Evolutionary conservation across 2,329 filamentous ascomycete species (phyloP).

Genomic region (Ophiocordyceps camponoti-rufipedis): DNA sequence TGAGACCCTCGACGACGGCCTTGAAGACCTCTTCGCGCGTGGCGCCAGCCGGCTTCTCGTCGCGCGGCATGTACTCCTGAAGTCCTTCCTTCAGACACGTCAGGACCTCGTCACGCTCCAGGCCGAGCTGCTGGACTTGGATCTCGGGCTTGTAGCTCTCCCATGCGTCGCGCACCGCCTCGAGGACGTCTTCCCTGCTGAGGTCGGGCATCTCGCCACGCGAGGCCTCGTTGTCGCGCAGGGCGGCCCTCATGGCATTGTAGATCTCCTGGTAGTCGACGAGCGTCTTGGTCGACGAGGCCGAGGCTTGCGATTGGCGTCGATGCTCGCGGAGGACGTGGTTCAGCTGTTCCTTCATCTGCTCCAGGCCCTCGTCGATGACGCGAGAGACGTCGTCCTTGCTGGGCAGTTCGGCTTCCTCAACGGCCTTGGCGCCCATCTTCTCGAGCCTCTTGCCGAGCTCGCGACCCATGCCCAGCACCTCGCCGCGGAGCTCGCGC

Average conservation of each 20-base stretch:
- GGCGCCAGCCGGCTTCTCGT: conserved; percentile 37
- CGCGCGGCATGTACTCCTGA: conserved; percentile 46
- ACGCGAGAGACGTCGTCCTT: conserved; percentile 58
- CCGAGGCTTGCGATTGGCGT: conserved; percentile 46
- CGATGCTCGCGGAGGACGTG: conserved; percentile 59
- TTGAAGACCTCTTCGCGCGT: conserved; percentile 72
- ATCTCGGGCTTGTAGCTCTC: conserved; percentile 91
- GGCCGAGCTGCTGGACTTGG: conserved; percentile 71
- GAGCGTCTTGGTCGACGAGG: conserved; percentile 36
- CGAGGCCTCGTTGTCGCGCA: conserved; percentile 39
- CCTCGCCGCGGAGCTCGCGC: conserved; percentile 76
- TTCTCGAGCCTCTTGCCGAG: conserved; percentile 75
- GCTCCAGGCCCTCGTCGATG: conserved; percentile 60
- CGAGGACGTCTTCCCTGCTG: conserved; percentile 67
- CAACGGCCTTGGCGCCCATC: conserved; percentile 26
- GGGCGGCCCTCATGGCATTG: conserved; percentile 61
- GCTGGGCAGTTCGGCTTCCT: conserved; percentile 30
- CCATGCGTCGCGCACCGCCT: conserved; percentile 78
- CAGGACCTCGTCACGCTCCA: conserved; percentile 81
- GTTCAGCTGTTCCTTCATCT: conserved; percentile 74
- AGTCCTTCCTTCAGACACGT: conserved; percentile 75
- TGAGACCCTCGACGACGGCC: conserved; percentile 70
- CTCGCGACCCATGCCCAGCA: conserved; percentile 85
- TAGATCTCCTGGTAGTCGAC: conserved; percentile 76
- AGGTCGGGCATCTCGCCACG: conserved; percentile 23